Base-by-base conservation (phyloP, 495 filamentous ascomycete genomes). In the Trichoderma gamsii region DNA sequence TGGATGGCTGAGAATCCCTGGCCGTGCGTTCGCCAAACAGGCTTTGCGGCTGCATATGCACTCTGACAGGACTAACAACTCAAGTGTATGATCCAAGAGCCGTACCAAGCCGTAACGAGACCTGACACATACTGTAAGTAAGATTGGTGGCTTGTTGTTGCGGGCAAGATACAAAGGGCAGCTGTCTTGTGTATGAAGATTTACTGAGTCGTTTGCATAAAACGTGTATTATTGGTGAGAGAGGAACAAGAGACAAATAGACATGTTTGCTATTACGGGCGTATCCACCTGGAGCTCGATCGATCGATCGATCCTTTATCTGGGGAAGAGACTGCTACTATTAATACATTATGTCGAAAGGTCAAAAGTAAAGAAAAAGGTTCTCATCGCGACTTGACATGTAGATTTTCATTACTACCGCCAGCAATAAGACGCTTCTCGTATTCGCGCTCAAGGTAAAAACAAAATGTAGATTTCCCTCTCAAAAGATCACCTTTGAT, bases 401-500 rank as follows among this genome's bases (percentile, higher is more conserved):
- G 21, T 18, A 52, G 18, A 52, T 21, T 9, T 9, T 3, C 18
- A 52, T 21, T 52, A 52, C 49, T 52, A 46, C 43, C 18, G 43
- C 43, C 43, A 18, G 43, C 6, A 16, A 46, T 46, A 16, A 52
- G 49, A 52, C n/a, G 49, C 18, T 52, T 16, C n/a, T 52, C 49
- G n/a, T 52, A 49, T 49, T 16, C 59, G 13, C 13, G 59, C 59
- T 61, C 8, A 11, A 1, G 12, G 13, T 6, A 63, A 63, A 5
- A 13, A 1, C 59, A 63, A 27, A 4, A 13, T 63, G 7, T 21
- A 27, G 18, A 27, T 63, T 63, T 63, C 6, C 9, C 41, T 64
- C 72, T 80, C 76, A 91, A 66, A 90, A 75, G 27, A 96, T 76
- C 25, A 91, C 87, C 69, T 88, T 90, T 44, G 86, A 89, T 27